Conservation (phyloP, 345 rosid genomes). For the Euphorbia tirucalli region DNA sequence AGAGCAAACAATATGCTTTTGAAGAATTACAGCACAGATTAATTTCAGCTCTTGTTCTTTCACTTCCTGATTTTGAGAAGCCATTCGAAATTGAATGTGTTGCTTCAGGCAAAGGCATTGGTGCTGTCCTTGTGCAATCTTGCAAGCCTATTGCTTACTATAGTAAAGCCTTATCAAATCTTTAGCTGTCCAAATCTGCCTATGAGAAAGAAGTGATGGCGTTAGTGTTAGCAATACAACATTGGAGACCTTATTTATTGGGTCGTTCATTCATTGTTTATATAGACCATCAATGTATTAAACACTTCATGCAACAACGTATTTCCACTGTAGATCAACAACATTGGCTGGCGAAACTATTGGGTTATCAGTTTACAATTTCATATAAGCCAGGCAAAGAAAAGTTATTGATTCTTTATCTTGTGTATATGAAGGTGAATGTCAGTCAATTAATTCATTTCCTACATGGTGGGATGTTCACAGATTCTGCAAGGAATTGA, state of each 20-base stretch:
- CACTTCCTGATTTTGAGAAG: not conserved
- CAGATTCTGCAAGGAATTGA: no score
- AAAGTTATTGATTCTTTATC: no score
- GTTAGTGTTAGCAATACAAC: not conserved
- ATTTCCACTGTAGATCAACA: not conserved
- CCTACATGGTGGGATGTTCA: not conserved
- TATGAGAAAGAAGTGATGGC: no score
- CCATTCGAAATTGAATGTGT: not conserved
- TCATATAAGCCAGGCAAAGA: not conserved
- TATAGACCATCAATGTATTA: not conserved
- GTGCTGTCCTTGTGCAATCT: not conserved
- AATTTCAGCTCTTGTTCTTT: not conserved
- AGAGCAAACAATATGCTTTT: not conserved
- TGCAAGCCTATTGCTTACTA: not conserved
- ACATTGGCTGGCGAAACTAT: not conserved
- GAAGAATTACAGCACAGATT: not conserved
- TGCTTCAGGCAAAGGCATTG: not conserved
- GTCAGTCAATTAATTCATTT: not conserved
- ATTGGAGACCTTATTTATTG: not conserved
- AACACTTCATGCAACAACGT: not conserved
- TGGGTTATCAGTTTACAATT: not conserved
- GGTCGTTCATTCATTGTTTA: not conserved
- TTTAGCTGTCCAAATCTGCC: not conserved
- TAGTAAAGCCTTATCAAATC: not conserved
- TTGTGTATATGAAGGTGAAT: not conserved